These are phyloP conservation scores for Aspergillus pseudotamarii DNA, from an alignment of 2,329 filamentous ascomycete genomes.

Conservation along the genomic window DNA sequence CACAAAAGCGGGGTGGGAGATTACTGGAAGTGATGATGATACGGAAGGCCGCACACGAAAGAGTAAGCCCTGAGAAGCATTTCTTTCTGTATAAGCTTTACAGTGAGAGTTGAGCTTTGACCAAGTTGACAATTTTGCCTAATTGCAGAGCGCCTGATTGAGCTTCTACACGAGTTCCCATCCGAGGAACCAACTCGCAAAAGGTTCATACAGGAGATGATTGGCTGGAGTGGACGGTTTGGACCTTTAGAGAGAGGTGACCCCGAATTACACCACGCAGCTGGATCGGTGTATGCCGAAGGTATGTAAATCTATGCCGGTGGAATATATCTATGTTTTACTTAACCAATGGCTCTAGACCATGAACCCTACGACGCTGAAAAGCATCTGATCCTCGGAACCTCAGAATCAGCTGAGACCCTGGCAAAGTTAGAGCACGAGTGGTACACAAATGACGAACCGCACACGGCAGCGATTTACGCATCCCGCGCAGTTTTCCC, in stretches of 20 bases:
- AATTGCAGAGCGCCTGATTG: conserved; percentile 64
- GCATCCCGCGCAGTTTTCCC: conserved; percentile 84
- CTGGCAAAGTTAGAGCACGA: conserved; percentile 84
- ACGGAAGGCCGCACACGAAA: conserved; percentile 66
- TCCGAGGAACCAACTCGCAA: conserved; percentile 86
- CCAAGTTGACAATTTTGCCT: conserved; percentile 9
- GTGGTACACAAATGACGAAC: conserved; percentile 89
- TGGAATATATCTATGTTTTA: conserved; percentile 5
- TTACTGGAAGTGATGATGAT: conserved; percentile 58
- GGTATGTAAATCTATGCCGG: conserved; percentile 42
- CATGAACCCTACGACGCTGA: conserved; percentile 93
- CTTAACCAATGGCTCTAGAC: conserved; percentile 53
- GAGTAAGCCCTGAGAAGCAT: conserved; percentile 29
- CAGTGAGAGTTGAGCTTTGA: not conserved
- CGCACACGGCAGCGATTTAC: conserved; percentile 84
- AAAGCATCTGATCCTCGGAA: conserved; percentile 83
- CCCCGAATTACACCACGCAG: conserved; percentile 90
- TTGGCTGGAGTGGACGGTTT: conserved; percentile 83
- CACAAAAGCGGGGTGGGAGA: conserved; percentile 77
- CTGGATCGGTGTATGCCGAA: conserved; percentile 84
- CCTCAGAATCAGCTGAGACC: conserved; percentile 79
- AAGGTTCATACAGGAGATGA: conserved; percentile 84
- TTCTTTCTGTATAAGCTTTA: not conserved
- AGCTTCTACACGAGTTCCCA: conserved; percentile 78
- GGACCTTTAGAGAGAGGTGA: conserved; percentile 90